Evolutionary conservation across 306 rosid genomes (phyloP).

Genomic region (Cicer arietinum): DNA sequence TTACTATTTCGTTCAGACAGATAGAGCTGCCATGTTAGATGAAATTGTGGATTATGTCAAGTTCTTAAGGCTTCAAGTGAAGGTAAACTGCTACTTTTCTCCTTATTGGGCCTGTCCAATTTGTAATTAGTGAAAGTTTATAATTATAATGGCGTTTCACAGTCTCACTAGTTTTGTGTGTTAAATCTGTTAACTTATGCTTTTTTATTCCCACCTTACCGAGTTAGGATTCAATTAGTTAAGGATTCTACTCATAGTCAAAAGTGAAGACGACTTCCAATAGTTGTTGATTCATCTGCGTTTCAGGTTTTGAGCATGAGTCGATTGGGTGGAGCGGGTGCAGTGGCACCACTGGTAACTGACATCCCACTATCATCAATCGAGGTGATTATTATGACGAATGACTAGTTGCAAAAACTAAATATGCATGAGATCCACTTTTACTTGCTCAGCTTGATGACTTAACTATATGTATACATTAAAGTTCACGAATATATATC

Average conservation of each 20-base stretch:
- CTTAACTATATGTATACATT: neutral
- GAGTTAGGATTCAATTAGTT: conserved; percentile 25
- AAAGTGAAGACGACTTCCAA: conserved; percentile 13
- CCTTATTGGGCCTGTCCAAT: conserved; percentile 2
- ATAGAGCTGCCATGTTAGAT: conserved; percentile 98
- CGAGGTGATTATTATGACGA: conserved; percentile 64
- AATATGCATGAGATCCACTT: neutral
- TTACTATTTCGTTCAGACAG: conserved; percentile 63
- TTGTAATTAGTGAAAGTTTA: conserved; percentile 15
- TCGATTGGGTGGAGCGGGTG: conserved; percentile 99
- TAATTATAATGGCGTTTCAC: neutral
- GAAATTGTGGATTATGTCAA: conserved; percentile 98
- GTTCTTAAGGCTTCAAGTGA: conserved; percentile 97
- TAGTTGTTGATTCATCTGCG: conserved; percentile 41
- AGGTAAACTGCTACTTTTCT: conserved; percentile 57
- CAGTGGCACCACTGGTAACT: conserved; percentile 97
- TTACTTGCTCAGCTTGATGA: neutral
- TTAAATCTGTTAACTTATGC: conserved; percentile 19
- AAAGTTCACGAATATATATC: neutral
- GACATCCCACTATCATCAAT: conserved; percentile 94
- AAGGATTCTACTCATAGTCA: conserved; percentile 30
- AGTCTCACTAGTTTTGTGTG: neutral
- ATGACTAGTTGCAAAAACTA: conserved; percentile 14
- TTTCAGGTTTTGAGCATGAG: conserved; percentile 98
- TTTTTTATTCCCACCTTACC: conserved; percentile 6